Evolutionary conservation across 2,329 filamentous ascomycete species (phyloP), one percentile per base, ranked within the genome.

Genomic region (Aspergillus luchuensis): DNA sequence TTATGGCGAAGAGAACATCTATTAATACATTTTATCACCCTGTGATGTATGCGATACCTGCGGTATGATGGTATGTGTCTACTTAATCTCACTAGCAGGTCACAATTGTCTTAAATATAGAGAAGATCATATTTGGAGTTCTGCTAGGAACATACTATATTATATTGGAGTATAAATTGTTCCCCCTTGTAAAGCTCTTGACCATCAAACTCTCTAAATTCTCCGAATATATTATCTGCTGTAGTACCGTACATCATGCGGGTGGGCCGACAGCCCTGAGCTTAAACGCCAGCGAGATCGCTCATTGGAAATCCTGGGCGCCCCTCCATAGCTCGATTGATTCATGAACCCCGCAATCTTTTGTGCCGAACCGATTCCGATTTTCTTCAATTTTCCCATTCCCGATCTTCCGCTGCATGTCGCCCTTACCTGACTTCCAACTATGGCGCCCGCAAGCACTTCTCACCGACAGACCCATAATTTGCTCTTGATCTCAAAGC

Each of bases 381-480:
- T 41, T 36, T 51, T 51, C 36, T 57, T 60, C 45, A 23, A 23
- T 11, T 13, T 52, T 10, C 11, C n/a, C 11, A 43, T 48, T 48
- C 33, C 36, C 4, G 19, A 17, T 10, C 38, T 8, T 28, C 47
- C 47, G 47, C 25, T 28, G 47, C 47, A 33, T n/a, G 47, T 30
- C 47, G 10, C 47, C 47, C 15, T 50, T 49, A 17, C 47, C 10
- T 30, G n/a, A 38, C 33, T 19, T 39, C 15, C 15, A 55, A 25
- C 25, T 38, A 78, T 79, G 77, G 69, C 75, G 13, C 67, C 74
- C n/a, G 61, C 68, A 51, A 74, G 71, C 57, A 59, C 79, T 15
- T 75, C 79, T 50, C 91, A 96, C 71, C 84, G 90, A 30, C 86
- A 91, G 65, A 93, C 91, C 19, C 92, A 97, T 76, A 93, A 92